Evolutionary conservation across 441 rosid species (phyloP).

Genomic region (Hura crepitans): DNA sequence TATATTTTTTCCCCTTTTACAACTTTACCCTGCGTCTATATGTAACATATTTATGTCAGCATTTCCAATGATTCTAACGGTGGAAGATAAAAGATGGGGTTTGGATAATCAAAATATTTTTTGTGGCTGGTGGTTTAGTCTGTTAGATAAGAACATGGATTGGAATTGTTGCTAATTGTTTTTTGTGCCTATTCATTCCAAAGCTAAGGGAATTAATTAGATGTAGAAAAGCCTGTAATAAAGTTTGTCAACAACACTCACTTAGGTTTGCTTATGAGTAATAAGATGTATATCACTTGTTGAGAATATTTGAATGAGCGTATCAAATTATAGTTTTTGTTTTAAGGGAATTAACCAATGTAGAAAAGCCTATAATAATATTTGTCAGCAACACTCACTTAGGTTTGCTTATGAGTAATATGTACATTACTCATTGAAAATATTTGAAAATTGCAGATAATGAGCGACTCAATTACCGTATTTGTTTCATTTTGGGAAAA

Average conservation of each 20-base stretch:
- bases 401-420: neutral
- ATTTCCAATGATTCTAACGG: too few species aligned
- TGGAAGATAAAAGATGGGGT: neutral
- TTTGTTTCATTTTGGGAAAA: too few species aligned
- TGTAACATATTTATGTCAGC: too few species aligned
- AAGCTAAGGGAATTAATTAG: neutral
- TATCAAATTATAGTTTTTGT: too few species aligned
- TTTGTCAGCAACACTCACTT: too few species aligned
- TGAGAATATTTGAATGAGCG: too few species aligned
- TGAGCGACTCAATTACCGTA: neutral
- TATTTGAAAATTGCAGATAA: neutral
- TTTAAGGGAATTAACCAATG: too few species aligned
- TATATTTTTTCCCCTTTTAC: too few species aligned
- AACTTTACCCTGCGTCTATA: too few species aligned
- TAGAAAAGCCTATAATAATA: too few species aligned
- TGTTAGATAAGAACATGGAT: neutral
- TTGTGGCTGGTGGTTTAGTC: neutral
- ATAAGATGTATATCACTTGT: too few species aligned
- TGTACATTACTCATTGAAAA: neutral
- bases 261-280: too few species aligned
- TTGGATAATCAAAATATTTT: neutral
- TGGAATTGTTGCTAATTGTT: neutral
- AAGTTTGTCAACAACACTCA: neutral
- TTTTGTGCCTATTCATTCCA: neutral
- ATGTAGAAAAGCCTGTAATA: neutral